Conservation (phyloP, 2,329 filamentous ascomycete species). For the Pyrenophora tritici-repentis region DNA sequence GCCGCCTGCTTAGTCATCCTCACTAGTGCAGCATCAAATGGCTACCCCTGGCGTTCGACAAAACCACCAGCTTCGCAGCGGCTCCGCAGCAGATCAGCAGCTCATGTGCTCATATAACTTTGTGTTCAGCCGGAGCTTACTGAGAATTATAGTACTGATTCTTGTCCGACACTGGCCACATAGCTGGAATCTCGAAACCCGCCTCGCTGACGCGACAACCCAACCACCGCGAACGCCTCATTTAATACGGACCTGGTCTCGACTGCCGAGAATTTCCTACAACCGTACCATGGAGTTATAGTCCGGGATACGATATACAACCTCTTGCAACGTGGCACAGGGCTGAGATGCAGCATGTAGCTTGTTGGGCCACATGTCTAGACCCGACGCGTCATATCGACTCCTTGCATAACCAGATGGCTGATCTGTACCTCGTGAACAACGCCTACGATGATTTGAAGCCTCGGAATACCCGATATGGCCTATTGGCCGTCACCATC, state of each 20-base stretch:
- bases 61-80: not conserved
- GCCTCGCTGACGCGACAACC: not conserved
- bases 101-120: not conserved
- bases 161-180: too few relatives aligned
- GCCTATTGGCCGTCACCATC: not conserved
- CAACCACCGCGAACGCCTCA: not conserved
- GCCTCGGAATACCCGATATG: not conserved
- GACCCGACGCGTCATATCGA: constrained; percentile 2
- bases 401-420: not conserved
- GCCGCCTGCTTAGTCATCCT: constrained; percentile 1
- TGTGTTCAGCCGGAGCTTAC: not conserved
- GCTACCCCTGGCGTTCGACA: not conserved
- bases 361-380: not conserved
- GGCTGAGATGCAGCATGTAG: not conserved
- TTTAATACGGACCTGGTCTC: not conserved
- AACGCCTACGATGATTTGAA: not conserved
- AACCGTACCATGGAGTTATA: not conserved
- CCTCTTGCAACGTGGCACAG: not conserved
- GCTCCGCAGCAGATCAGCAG: not conserved
- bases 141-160: not conserved
- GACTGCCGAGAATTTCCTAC: not conserved
- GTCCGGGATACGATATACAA: not conserved
- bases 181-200: not conserved
- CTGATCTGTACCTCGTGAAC: too few relatives aligned
- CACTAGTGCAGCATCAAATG: not conserved